These are phyloP conservation scores for Eucalyptus victrix DNA, from an alignment of 345 rosid species.

Conservation along the genomic window DNA sequence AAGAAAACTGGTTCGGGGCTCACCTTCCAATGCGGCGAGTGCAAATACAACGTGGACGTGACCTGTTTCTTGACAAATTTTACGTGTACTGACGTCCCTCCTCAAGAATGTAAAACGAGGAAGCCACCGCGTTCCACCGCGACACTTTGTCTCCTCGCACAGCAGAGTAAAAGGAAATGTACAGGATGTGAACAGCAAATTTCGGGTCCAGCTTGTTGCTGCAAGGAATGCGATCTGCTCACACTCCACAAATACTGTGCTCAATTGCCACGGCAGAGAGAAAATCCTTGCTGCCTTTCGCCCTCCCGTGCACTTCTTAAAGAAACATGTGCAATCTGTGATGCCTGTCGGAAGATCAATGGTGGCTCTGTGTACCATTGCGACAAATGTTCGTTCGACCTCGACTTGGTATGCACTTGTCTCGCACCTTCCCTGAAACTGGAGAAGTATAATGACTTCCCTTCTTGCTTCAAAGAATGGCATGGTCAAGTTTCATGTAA, in stretches of 20 bases:
- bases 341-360: not conserved
- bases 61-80: not conserved
- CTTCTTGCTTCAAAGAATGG: not conserved
- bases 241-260: not conserved
- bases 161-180: not conserved
- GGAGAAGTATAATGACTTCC: not conserved
- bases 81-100: not conserved
- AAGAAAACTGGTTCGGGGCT: not conserved
- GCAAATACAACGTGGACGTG: not conserved
- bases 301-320: not conserved
- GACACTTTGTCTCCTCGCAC: not conserved
- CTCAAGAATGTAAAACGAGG: not conserved
- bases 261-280: not conserved
- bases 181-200: not conserved
- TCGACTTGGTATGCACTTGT: not conserved
- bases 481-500: not conserved
- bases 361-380: not conserved
- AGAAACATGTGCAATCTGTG: not conserved
- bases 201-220: not conserved
- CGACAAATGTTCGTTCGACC: not conserved
- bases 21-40: slow-evolving; percentile 1
- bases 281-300: not conserved
- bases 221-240: not conserved
- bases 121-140: not conserved
- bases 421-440: not conserved